A percentile compares a stretch with the other conserved stretches of the same genome.
Evolutionary conservation across 345 rosid species (phyloP).

Genomic region (Streptanthus diversifolius): DNA sequence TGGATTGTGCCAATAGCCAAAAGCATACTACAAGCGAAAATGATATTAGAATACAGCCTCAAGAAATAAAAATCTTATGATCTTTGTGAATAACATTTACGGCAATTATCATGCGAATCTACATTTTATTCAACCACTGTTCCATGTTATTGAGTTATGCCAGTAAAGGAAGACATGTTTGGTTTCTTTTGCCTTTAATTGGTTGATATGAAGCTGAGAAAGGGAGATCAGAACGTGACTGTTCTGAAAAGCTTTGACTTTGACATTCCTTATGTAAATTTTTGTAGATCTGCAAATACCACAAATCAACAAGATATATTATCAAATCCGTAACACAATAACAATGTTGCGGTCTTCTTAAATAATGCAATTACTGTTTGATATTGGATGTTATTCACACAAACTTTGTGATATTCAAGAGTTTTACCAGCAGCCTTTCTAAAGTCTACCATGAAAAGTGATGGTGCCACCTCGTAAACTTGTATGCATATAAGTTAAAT

Average conservation of each 20-base stretch:
- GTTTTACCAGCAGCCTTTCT: slow-evolving; percentile 91
- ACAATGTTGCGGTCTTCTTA: neutral
- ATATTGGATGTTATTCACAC: neutral
- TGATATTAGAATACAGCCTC: too few relatives aligned
- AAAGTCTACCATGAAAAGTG: slow-evolving; percentile 88
- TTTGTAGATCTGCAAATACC: slow-evolving; percentile 69
- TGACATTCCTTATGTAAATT: slow-evolving; percentile 45
- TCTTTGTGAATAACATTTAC: neutral
- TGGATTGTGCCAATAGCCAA: neutral
- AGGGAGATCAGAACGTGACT: slow-evolving; percentile 44
- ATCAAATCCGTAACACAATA: neutral
- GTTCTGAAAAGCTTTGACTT: slow-evolving; percentile 44
- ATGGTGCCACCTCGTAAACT: slow-evolving; percentile 89
- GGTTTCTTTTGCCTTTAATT: too few relatives aligned
- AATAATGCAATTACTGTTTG: neutral
- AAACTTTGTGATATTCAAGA: slow-evolving; percentile 86
- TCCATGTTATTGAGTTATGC: neutral
- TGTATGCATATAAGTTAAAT: slow-evolving; percentile 18
- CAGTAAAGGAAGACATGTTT: neutral
- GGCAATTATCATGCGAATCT: neutral
- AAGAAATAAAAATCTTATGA: neutral
- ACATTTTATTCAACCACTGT: neutral
- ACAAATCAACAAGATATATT: neutral
- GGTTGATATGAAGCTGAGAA: neutral
- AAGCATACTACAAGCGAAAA: neutral